Percentiles rank a stretch among this genome's conserved stretches.
Conservation (phyloP, 1,139 yeast genomes). For the Candida dubliniensis region DNA sequence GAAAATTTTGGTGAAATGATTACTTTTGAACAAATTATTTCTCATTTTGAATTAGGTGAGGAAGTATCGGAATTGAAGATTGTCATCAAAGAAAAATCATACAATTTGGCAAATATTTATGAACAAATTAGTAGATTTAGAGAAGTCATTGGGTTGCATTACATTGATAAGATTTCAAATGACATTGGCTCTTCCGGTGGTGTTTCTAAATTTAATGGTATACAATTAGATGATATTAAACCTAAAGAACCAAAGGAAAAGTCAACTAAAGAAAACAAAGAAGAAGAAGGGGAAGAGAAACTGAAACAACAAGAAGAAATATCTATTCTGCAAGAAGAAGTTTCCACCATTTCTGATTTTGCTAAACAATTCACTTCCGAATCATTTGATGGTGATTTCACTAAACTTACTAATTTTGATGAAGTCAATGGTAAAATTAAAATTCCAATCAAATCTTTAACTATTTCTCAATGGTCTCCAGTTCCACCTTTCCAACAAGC, state of each 20-base stretch:
- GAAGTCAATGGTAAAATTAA: constrained; percentile 25
- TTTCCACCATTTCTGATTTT: constrained; percentile 16
- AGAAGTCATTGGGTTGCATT: constrained; percentile 46
- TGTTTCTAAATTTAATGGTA: constrained; percentile 28
- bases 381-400: constrained; percentile 11
- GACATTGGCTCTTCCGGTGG: constrained; percentile 30
- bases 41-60: constrained; percentile 22
- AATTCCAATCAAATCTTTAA: constrained; percentile 53
- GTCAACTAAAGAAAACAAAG: constrained; percentile 7
- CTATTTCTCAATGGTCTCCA: constrained; percentile 85
- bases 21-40: constrained; percentile 32
- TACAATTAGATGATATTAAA: constrained; percentile 29
- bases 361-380: constrained; percentile 16
- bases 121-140: constrained; percentile 44
- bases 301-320: too few species aligned
- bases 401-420: constrained; percentile 18
- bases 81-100: constrained; percentile 33
- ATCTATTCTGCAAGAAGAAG: constrained; percentile 23
- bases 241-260: constrained; percentile 11
- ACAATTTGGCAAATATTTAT: constrained; percentile 39
- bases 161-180: constrained; percentile 31
- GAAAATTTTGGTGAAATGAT: constrained; percentile 34
- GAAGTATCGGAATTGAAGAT: constrained; percentile 22
- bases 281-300: too few species aligned
- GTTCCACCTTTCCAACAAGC: constrained; percentile 64